Base-by-base conservation (phyloP, 2,329 filamentous ascomycete species). In the Aplosporella prunicola region DNA sequence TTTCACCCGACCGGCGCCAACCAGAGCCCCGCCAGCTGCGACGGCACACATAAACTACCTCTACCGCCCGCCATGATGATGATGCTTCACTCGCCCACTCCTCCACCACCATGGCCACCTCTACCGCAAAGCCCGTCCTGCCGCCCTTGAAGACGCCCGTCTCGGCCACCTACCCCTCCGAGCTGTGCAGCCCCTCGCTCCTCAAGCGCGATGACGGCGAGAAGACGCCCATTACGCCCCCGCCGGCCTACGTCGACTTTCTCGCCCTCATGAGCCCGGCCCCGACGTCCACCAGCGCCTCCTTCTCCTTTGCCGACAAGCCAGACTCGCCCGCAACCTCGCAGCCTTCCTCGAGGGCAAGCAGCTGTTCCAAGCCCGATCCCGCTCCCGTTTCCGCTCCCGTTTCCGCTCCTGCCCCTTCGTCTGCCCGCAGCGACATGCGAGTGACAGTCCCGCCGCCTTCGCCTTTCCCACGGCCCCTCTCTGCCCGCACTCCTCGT, bases 201-300 rank as follows among this genome's bases (percentile, higher is more conserved):
- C 74, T 88, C 67, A 89, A 88, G 60, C 65, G 66, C 38, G 73
- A 82, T 48, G 39, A 41, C 5, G 62, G 69, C 29, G 62, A 77
- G 41, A 81, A 78, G 63, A 95, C 88, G 4, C 88, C 88, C 32
- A 93, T 96, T 58, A 93, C 83, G 35, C 89, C 89, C 35, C 89
- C 89, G 3, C 70, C 75, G 15, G 88, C 89, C 41, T 96, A 96
- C 57, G 81, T 85, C 48, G 87, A 96, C 54, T 96, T 95, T 56
- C 78, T 96, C 45, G 68, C 80, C 13, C 69, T 87, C 41, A 76
- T 78, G 54, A 86, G 80, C 45, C 82, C 83, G 7, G 63, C 74
- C 31, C 68, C 74, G 32, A 72, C 78, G 26, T 65, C 66, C 41
- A 70, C 69, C 49, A 72, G 73, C 45, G 55, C 60, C 26, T 67